Base-by-base conservation (phyloP, 768 basidiomycete genomes). In the Crucibulum laeve region DNA sequence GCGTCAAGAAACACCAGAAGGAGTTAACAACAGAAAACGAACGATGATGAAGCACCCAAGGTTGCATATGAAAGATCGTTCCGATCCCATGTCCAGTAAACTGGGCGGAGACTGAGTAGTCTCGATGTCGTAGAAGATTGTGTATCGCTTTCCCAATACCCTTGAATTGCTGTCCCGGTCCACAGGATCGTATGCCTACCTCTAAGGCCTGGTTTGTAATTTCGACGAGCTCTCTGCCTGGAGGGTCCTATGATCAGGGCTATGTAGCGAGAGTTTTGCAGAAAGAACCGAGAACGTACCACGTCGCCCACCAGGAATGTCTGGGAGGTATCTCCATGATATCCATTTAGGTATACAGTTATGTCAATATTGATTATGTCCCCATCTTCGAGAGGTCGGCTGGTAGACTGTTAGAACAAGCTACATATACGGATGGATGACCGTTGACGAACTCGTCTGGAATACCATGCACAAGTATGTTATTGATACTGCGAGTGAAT, bases 31-130 rank as follows among this genome's bases (percentile, higher is more conserved):
- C 33, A 0, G 36, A 2, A 15, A 8, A 60, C 82, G 44, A 54
- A 89, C 91, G 51, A 48, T 79, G 72, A 58, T 95, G 91, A 15
- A 84, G 59, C 52, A 95, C 88, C 82, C 84, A 93, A 0, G 93
- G 93, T 15, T 77, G 69, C 24, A 77, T 70, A 57, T 96, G 93
- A 50, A 96, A 96, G 5, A 71, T 69, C 6, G 67, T 73, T 5
- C 91, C 91, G 37, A 96, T 93, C 0, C 93, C 91, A 59, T 96
- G 93, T 2, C 93, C 92, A 0, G 77, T 77, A 50, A 92, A 88
- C 36, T 85, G 76, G 4, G 73, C 65, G 22, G 84, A 89, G 11
- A 91, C 74, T 1, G 75, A 83, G 53, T 79, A 89, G 5, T 58
- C 51, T 25, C 49, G 62, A 23, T 58, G 43, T 22, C 60, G 61